Evolutionary conservation across 192 early-diverging fungal genomes (phyloP).

Genomic region (Phlyctochytrium planicorne): DNA sequence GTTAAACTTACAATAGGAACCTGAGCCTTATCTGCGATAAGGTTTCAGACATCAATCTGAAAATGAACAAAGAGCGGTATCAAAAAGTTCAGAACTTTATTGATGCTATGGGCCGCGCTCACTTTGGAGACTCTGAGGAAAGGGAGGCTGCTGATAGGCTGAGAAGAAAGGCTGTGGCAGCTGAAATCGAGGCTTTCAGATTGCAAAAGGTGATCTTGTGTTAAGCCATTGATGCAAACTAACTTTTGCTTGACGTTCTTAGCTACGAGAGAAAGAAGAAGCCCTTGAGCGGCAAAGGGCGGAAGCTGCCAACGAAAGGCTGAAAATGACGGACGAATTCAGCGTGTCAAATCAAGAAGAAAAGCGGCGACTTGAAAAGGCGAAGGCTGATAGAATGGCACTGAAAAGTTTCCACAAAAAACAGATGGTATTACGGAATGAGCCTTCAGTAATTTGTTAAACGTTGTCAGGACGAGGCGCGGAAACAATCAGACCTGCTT

Average conservation of each 20-base stretch:
- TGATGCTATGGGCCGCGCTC: not conserved
- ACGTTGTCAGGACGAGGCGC: not conserved
- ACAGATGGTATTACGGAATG: slow-evolving; percentile 22
- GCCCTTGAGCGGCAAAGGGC: not conserved
- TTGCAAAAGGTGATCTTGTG: not conserved
- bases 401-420: slow-evolving; percentile 19
- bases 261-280: not conserved
- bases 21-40: not conserved
- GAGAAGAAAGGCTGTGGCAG: slow-evolving; percentile 6
- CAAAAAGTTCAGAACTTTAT: slow-evolving; percentile 15
- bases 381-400: not conserved
- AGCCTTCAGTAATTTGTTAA: not conserved
- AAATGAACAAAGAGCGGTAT: slow-evolving; percentile 5
- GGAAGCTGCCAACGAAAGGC: slow-evolving; percentile 12
- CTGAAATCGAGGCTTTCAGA: slow-evolving; percentile 24
- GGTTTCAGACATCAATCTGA: slow-evolving; percentile 9
- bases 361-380: too few species aligned
- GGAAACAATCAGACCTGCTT: too few species aligned
- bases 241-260: not conserved
- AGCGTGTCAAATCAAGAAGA: not conserved
- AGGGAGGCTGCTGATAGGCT: slow-evolving; percentile 13
- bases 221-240: not conserved
- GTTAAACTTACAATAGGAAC: not conserved
- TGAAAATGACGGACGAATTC: not conserved
- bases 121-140: slow-evolving; percentile 13